A percentile compares a stretch with the other conserved stretches of the same genome.
phyloP scores from a whole-genome alignment of 257 asterid species.

The Asclepias syriaca region DNA sequence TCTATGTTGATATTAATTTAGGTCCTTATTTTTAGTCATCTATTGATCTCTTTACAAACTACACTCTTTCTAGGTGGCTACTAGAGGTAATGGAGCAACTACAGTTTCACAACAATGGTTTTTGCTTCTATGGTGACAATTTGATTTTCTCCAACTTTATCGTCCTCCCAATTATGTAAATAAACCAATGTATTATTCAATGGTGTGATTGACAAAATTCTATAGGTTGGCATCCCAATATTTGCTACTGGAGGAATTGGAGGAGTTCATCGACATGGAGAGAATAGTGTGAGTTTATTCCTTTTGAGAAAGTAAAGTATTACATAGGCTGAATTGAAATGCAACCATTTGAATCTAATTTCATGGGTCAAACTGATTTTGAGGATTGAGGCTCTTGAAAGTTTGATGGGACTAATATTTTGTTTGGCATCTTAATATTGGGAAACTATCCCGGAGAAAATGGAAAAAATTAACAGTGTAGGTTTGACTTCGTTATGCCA shows the following conservation, averaged over 20 bases:
- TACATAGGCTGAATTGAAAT: background rate
- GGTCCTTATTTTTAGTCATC: background rate
- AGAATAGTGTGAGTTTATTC: slow-evolving; percentile 59
- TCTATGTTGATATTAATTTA: background rate
- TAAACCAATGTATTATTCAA: background rate
- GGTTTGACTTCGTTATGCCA: background rate
- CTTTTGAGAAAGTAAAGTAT: background rate
- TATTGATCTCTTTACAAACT: background rate
- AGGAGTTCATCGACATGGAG: slow-evolving; percentile 95
- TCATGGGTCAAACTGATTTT: background rate
- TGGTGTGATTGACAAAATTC: background rate
- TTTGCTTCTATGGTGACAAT: slow-evolving; percentile 74
- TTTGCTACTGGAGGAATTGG: slow-evolving; percentile 98
- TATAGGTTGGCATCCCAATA: slow-evolving; percentile 84
- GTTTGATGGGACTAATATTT: background rate
- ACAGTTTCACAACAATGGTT: slow-evolving; percentile 94
- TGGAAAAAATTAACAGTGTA: background rate
- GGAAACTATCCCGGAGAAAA: slow-evolving; percentile 1
- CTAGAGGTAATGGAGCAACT: slow-evolving; percentile 83
- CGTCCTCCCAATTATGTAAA: slow-evolving; percentile 1
- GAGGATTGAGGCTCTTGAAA: background rate
- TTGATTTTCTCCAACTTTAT: background rate
- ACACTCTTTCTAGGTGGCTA: slow-evolving; percentile 61
- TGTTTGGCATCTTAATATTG: background rate
- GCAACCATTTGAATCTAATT: background rate